phyloP scores from a whole-genome alignment of 306 rosid species.

The Casuarina equisetifolia region DNA sequence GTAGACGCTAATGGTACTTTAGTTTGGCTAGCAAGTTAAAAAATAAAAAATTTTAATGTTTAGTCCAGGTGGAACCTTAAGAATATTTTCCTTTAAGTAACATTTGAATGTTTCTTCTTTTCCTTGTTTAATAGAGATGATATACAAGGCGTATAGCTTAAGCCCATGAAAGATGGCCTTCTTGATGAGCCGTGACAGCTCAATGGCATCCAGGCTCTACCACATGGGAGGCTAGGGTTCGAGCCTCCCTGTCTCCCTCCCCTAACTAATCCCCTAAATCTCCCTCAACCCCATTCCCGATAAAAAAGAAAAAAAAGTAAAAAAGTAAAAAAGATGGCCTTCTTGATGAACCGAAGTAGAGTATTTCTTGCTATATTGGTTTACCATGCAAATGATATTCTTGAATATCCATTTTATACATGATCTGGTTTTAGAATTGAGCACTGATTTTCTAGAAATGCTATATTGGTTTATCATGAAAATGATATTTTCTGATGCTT shows the following conservation, averaged over 20 bases:
- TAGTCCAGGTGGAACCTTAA: not conserved
- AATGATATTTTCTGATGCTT: not conserved
- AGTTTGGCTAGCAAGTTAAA: constrained; percentile 7
- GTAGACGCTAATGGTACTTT: not conserved
- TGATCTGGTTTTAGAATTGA: not conserved
- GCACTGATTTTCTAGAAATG: not conserved
- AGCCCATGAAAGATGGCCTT: too few species aligned
- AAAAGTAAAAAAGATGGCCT: too few species aligned
- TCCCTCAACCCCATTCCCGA: too few species aligned
- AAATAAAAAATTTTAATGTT: not conserved
- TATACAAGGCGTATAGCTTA: not conserved
- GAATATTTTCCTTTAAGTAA: not conserved
- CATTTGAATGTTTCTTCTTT: not conserved
- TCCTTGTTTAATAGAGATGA: not conserved
- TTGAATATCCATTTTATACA: not conserved
- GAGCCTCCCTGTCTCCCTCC: too few species aligned
- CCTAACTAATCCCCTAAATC: too few species aligned
- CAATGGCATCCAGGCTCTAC: too few species aligned
- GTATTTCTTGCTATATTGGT: not conserved
- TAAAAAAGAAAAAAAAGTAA: too few species aligned
- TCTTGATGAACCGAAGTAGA: too few species aligned
- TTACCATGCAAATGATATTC: not conserved
- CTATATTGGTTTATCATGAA: too few species aligned
- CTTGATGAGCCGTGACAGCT: too few species aligned
- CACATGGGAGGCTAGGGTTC: too few species aligned